phyloP scores from a whole-genome alignment of 306 rosid genomes.

The Amphicarpaea edgeworthii region DNA sequence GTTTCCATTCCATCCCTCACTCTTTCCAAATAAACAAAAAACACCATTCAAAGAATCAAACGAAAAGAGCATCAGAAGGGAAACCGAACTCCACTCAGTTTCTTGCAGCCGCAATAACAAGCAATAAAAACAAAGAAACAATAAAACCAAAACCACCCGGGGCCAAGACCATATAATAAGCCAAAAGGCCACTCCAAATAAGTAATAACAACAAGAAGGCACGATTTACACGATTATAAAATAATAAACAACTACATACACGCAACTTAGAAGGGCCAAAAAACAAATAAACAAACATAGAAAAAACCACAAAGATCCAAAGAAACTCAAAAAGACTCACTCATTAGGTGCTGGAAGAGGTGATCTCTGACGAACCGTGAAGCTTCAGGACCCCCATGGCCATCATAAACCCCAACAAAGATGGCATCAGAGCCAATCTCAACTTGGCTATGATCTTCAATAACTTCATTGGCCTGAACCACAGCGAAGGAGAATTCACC shows the following conservation, averaged over 20 bases:
- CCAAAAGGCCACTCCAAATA: constrained; percentile 1
- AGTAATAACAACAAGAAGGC: constrained; percentile 32
- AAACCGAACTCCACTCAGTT: not conserved
- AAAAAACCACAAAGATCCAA: not conserved
- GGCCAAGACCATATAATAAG: constrained; percentile 24
- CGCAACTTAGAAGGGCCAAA: not conserved
- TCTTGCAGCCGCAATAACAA: not conserved
- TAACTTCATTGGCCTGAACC: constrained; percentile 61
- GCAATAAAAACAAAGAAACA: not conserved
- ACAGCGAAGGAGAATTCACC: constrained; percentile 50
- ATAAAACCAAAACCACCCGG: constrained; percentile 9
- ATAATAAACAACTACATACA: not conserved
- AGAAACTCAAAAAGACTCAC: constrained; percentile 52
- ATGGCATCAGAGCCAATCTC: constrained; percentile 61
- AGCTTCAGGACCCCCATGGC: constrained; percentile 72
- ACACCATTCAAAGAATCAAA: not conserved
- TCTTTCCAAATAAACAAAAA: not conserved
- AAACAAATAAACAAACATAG: not conserved
- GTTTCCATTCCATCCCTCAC: not conserved
- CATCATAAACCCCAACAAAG: constrained; percentile 77
- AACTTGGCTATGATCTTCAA: constrained; percentile 77
- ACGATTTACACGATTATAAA: not conserved
- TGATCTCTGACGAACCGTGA: constrained; percentile 48
- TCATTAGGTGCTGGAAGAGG: constrained; percentile 50
- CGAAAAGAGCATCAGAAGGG: not conserved